These are phyloP conservation scores for Nakataea oryzae DNA, from an alignment of 2,329 filamentous ascomycete genomes.

Conservation along the genomic window DNA sequence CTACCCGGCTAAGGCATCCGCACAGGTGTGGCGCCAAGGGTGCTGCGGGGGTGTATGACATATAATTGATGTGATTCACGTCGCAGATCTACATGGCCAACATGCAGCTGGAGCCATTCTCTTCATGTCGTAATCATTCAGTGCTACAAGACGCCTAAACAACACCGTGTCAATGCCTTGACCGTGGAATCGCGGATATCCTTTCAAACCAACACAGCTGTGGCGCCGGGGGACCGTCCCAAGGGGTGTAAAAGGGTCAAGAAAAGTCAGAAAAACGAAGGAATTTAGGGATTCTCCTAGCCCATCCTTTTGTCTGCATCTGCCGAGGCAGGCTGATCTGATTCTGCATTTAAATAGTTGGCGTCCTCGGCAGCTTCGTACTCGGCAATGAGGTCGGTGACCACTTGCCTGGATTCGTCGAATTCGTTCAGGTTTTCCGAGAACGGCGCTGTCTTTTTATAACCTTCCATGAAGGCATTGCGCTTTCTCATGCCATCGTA, in stretches of 20 bases:
- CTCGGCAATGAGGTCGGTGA: conserved; percentile 82
- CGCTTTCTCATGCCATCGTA: conserved; percentile 93
- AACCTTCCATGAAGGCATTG: conserved; percentile 91
- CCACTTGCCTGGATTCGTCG: conserved; percentile 86
- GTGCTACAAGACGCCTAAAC: neutral
- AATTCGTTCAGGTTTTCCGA: conserved; percentile 88
- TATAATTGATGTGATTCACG: neutral
- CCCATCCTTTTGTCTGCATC: conserved; percentile 40
- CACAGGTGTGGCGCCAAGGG: neutral
- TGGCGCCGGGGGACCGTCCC: neutral
- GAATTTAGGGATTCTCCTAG: neutral
- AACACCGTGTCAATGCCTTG: neutral
- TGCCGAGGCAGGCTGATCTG: conserved; percentile 40
- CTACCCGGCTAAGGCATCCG: neutral
- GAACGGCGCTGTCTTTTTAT: conserved; percentile 93
- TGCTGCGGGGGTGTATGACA: neutral
- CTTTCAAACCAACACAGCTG: neutral
- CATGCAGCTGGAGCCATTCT: neutral
- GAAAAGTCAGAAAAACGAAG: neutral
- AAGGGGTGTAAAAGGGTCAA: neutral
- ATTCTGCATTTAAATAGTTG: conserved; percentile 75
- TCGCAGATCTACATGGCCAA: too few relatives aligned
- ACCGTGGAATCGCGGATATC: neutral
- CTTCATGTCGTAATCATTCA: neutral
- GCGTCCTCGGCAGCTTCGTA: conserved; percentile 92